Base-by-base conservation (phyloP, 768 basidiomycete species). In the Chalciporus sphaerocephalus region DNA sequence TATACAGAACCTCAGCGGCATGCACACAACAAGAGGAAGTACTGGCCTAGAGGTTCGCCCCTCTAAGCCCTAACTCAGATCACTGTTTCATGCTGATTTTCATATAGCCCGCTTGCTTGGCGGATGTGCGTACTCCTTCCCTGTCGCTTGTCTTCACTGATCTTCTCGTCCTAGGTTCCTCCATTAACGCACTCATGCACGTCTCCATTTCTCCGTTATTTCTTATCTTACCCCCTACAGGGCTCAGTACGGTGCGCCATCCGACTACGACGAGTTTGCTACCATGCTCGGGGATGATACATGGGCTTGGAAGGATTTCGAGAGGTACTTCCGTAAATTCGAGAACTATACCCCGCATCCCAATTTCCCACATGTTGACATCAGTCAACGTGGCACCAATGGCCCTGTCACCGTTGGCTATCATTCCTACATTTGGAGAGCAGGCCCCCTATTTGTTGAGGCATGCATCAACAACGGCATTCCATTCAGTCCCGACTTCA, bases 191-290 rank as follows among this genome's bases (percentile, higher is more conserved):
- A 1, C 61, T 65, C 60, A 70, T 78, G 75, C 71, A 45, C 11
- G 57, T 50, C 28, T 3, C 6, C 15, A 8, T 39, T 12, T 13
- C 21, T 28, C 17, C 5, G n/a, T 36, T 17, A 12, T 11, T 18
- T 30, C 7, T 6, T n/a, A 6, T 38, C 3, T 61, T 37, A 66
- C 21, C 16, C 13, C 15, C 10, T 10, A 13, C 5, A 65, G 64
- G 37, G 78, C 76, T 33, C 85, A 87, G 12, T 78, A 76, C 21
- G 82, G 82, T 17, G 71, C 81, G 20, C 83, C 85, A 4, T 75
- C 76, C 2, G 85, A 87, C 55, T 86, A 79, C 44, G 79, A 86
- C 51, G 76, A 85, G 59, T 85, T 81, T 75, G 79, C 76, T 0
- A 56, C 61, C 3, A 73, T 78, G 22, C 67, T 69, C 12, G 78